phyloP scores from a whole-genome alignment of 1,139 yeast genomes.

The Debaryomyces sp. region DNA sequence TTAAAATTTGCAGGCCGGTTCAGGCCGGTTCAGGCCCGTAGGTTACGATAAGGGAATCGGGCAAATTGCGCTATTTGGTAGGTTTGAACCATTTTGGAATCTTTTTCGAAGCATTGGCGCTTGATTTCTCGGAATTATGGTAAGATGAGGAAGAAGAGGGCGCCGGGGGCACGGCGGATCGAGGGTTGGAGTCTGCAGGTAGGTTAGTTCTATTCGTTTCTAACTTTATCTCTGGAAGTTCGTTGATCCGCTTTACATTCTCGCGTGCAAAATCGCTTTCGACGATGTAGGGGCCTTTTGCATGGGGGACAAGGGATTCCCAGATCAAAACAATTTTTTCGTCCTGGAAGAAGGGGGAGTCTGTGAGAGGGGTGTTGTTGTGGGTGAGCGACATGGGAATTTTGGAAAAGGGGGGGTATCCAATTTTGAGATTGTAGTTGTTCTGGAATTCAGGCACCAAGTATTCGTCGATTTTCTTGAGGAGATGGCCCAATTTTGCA shows the following conservation, averaged over 20 bases:
- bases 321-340: conserved; percentile 40
- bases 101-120: conserved; percentile 16
- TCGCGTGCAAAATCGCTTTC: conserved; percentile 9
- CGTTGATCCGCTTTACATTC: conserved; percentile 25
- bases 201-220: conserved; percentile 36
- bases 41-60: not conserved
- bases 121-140: conserved; percentile 2
- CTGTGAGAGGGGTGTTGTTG: conserved; percentile 35
- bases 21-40: not conserved
- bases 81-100: conserved; percentile 25
- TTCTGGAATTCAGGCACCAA: conserved; percentile 39
- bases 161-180: not conserved
- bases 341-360: conserved; percentile 35
- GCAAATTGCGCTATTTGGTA: conserved; percentile 2
- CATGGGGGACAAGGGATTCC: conserved; percentile 25
- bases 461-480: conserved; percentile 39
- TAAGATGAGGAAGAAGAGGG: not conserved
- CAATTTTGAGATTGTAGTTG: conserved; percentile 35
- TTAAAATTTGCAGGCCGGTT: not conserved
- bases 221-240: conserved; percentile 44
- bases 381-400: conserved; percentile 32
- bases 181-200: conserved; percentile 17
- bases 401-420: conserved; percentile 48
- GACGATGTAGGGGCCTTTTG: conserved; percentile 27
- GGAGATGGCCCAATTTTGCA: conserved; percentile 45